Conservation (phyloP, 352 stramenopile species). For the Thraustochytrium sp. region DNA sequence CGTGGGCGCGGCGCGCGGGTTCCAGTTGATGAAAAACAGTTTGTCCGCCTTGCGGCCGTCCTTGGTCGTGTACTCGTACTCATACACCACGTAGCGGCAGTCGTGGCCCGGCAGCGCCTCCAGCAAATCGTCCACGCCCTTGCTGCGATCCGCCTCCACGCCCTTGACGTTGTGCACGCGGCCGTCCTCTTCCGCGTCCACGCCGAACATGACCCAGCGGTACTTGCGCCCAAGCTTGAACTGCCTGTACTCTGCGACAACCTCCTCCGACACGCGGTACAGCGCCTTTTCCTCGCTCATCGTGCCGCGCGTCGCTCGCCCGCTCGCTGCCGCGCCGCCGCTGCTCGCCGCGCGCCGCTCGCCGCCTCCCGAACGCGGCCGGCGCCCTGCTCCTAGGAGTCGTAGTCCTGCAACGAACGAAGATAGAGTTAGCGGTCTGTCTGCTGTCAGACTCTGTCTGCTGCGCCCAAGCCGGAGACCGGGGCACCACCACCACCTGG, state of each 20-base stretch:
- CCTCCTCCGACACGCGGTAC: slow-evolving; percentile 25
- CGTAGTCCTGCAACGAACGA: too few relatives aligned
- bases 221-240: slow-evolving; percentile 43
- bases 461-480: too few relatives aligned
- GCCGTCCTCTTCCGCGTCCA: not conserved
- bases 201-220: slow-evolving; percentile 41
- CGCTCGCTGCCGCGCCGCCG: too few relatives aligned
- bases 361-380: too few relatives aligned
- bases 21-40: slow-evolving; percentile 45
- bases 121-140: slow-evolving; percentile 24
- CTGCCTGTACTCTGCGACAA: slow-evolving; percentile 11
- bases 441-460: too few relatives aligned
- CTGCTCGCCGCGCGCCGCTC: too few relatives aligned
- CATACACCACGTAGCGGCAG: slow-evolving; percentile 40
- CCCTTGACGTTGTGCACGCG: slow-evolving; percentile 2
- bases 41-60: slow-evolving; percentile 33
- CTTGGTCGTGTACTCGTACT: slow-evolving; percentile 37
- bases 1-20: slow-evolving; percentile 20
- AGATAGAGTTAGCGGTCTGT: too few relatives aligned
- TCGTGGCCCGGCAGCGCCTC: slow-evolving; percentile 18
- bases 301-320: not conserved
- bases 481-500: too few relatives aligned
- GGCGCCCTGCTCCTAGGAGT: too few relatives aligned
- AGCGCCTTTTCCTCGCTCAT: slow-evolving; percentile 15
- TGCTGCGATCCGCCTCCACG: not conserved